Base-by-base conservation (phyloP, 352 stramenopile genomes). In the Globisporangium cylindrosporum region DNA sequence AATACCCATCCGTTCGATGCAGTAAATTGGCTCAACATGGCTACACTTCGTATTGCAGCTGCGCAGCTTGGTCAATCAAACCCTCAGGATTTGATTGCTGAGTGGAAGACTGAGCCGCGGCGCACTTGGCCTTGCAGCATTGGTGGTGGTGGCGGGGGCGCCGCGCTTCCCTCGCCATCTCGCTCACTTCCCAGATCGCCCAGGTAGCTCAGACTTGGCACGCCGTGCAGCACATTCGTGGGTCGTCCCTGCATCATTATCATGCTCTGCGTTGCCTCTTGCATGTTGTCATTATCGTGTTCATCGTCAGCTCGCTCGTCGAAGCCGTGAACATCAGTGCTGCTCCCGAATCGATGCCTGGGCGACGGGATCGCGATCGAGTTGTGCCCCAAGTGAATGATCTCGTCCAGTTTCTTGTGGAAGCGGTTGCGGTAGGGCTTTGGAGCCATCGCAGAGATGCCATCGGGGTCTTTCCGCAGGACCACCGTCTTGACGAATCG, bases 201-300 rank as follows among this genome's bases (percentile, higher is more conserved):
- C 60, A 66, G 25, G 5, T 57, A 12, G 25, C 12, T 38, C 41
- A 58, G 20, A 38, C 48, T 66, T 8, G 60, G 60, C 15, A 66
- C 60, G 15, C 43, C 60, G 4, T 43, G 60, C 6, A 66, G 60
- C 10, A 55, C 29, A n/a, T 66, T 32, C 18, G 43, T 66, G 1
- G 60, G 25, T 14, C 60, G 41, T 20, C 48, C 60, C 14, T 58
- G 25, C 48, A 66, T 43, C 36, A 41, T 41, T 96, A 51, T 96
- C 93, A 51, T 94, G 89, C 64, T 93, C 87, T 94, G 70, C 77
- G 79, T 51, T 93, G 80, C 69, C 84, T 97, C 15, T 85, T 95
- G 25, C 38, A 97, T 96, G 68, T 92, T 84, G 8, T 27, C 24
- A 18, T 34, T 27, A 18, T 38, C 25, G 4, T 59, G 5, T 0